Percentiles rank a stretch among this genome's conserved stretches.
Conservation (phyloP, 73 alveolate genomes). For the Vitrella brassicaformis region DNA sequence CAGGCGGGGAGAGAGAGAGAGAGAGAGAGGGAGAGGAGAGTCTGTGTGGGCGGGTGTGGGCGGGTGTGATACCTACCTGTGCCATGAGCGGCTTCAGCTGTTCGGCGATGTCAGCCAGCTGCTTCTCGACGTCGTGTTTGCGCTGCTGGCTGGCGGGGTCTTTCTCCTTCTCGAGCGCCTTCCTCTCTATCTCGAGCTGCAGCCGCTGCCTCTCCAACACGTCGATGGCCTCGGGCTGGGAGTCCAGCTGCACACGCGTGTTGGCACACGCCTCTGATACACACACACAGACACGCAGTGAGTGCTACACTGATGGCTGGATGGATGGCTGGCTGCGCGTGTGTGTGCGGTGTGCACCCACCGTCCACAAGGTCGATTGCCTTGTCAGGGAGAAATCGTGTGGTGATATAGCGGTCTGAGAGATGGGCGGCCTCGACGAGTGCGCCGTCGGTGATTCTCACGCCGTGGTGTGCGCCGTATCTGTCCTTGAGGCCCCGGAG, state of each 20-base stretch:
- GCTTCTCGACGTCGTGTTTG: neutral
- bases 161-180: slow-evolving; percentile 24
- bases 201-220: slow-evolving; percentile 16
- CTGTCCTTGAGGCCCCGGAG: slow-evolving; percentile 17
- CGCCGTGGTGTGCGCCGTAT: slow-evolving; percentile 26
- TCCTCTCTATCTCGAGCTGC: slow-evolving; percentile 19
- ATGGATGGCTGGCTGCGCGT: too few species aligned
- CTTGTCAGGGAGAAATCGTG: slow-evolving; percentile 29
- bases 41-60: too few species aligned
- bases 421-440: slow-evolving; percentile 21
- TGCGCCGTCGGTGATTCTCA: slow-evolving; percentile 18
- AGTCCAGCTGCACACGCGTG: slow-evolving; percentile 27
- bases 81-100: slow-evolving; percentile 24
- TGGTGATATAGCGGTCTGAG: slow-evolving; percentile 3
- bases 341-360: neutral
- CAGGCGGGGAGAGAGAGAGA: too few species aligned
- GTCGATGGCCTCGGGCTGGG: slow-evolving; percentile 35
- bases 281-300: too few species aligned
- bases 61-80: too few species aligned
- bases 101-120: slow-evolving; percentile 5
- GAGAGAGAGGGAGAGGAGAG: too few species aligned
- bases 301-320: too few species aligned
- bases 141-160: neutral
- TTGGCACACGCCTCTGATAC: slow-evolving; percentile 28
- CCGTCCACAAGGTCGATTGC: neutral